Evolutionary conservation across 495 filamentous ascomycete genomes (phyloP).

Genomic region (Emericellopsis terricola): DNA sequence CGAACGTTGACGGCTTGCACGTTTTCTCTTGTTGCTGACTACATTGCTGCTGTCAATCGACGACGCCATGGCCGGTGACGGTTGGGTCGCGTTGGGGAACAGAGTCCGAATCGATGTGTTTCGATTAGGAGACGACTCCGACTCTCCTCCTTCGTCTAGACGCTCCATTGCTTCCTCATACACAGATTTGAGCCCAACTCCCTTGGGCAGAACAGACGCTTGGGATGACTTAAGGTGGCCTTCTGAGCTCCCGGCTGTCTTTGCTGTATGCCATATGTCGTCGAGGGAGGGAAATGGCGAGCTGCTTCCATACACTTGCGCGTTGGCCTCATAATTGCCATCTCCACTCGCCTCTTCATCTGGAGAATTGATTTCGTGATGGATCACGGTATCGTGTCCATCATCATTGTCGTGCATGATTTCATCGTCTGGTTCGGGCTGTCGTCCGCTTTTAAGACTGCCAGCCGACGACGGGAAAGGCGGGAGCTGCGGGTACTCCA

Average conservation of each 20-base stretch:
- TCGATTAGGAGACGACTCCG: neutral
- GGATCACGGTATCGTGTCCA: conserved; percentile 5
- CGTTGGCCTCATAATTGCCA: no score
- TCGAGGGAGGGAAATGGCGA: conserved; percentile 18
- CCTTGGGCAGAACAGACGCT: conserved; percentile 5
- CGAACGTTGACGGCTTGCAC: neutral
- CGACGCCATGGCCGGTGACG: neutral
- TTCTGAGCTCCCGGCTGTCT: conserved; percentile 6
- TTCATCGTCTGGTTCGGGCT: conserved; percentile 16
- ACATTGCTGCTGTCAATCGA: neutral
- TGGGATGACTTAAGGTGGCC: conserved; percentile 6
- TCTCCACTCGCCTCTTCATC: no score
- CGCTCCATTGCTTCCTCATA: conserved; percentile 18
- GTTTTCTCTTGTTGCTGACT: neutral
- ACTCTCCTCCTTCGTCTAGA: conserved; percentile 12
- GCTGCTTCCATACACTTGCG: conserved; percentile 4
- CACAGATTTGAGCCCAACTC: conserved; percentile 6
- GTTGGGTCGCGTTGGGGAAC: conserved; percentile 4
- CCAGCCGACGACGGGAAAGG: no score
- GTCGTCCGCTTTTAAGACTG: conserved; percentile 20
- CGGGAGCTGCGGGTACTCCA: conserved; percentile 13
- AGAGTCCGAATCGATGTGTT: neutral
- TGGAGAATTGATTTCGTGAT: no score
- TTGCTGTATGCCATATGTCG: conserved; percentile 15
- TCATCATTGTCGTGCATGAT: conserved; percentile 10